Evolutionary conservation across 768 basidiomycete species (phyloP).

Genomic region (Coprinellus micaceus): DNA sequence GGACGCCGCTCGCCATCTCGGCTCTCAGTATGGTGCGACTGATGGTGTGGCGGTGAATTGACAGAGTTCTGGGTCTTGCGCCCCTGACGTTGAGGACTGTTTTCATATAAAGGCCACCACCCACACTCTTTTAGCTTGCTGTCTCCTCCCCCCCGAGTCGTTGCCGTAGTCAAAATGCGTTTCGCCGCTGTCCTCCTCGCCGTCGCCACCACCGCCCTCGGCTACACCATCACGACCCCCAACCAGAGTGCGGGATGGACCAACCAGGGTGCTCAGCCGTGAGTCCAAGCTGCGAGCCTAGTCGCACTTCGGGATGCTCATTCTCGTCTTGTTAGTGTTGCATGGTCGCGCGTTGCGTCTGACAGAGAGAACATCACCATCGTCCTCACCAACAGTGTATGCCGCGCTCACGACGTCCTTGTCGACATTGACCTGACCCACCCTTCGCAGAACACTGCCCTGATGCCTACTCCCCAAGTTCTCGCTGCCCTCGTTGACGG

Average conservation of each 20-base stretch:
- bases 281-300: constrained; percentile 9
- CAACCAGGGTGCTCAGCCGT: constrained; percentile 48
- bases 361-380: constrained; percentile 71
- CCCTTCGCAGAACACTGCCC: constrained; percentile 30
- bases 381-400: constrained; percentile 61
- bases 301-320: background rate
- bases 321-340: constrained; percentile 30
- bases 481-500: constrained; percentile 57
- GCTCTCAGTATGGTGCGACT: background rate
- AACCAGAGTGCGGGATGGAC: constrained; percentile 50
- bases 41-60: background rate
- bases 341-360: constrained; percentile 63
- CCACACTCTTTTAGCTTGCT: constrained; percentile 13
- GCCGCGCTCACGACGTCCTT: constrained; percentile 11
- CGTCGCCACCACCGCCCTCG: constrained; percentile 52
- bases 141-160: constrained; percentile 13
- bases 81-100: constrained; percentile 8
- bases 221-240: constrained; percentile 59
- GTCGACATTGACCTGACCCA: constrained; percentile 2
- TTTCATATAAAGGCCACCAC: constrained; percentile 20
- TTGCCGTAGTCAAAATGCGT: constrained; percentile 37
- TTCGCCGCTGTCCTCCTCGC: constrained; percentile 36
- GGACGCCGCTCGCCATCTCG: too few relatives aligned
- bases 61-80: background rate
- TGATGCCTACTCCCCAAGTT: constrained; percentile 40